Evolutionary conservation across 768 basidiomycete genomes (phyloP).

Genomic region (Coprinellus micaceus): DNA sequence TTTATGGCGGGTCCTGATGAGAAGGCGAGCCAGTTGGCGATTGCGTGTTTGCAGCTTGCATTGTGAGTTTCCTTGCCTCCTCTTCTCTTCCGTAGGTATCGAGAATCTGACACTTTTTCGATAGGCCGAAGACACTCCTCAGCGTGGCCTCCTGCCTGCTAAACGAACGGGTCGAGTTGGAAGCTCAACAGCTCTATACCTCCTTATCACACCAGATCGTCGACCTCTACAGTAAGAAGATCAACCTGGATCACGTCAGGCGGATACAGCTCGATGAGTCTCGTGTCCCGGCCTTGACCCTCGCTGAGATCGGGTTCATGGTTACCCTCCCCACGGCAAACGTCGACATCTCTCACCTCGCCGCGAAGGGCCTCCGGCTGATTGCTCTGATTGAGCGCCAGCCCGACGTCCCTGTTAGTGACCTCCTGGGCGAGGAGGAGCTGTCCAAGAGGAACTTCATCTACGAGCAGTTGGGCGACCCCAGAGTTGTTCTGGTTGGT

Average conservation of each 20-base stretch:
- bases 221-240: constrained; percentile 49
- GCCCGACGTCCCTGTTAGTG: constrained; percentile 50
- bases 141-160: constrained; percentile 58
- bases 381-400: constrained; percentile 66
- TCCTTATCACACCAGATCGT: constrained; percentile 57
- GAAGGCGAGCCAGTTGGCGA: constrained; percentile 31
- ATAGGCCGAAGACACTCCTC: constrained; percentile 41
- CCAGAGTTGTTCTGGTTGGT: constrained; percentile 67
- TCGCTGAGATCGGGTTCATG: constrained; percentile 71
- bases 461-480: constrained; percentile 79
- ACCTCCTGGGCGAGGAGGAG: constrained; percentile 54
- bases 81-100: constrained; percentile 9
- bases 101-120: constrained; percentile 11
- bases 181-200: constrained; percentile 68
- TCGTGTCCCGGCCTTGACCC: constrained; percentile 59
- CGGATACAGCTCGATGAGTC: constrained; percentile 47
- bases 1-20: constrained; percentile 41
- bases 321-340: constrained; percentile 70
- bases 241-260: constrained; percentile 47
- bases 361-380: constrained; percentile 65
- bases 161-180: constrained; percentile 53
- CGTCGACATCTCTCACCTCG: constrained; percentile 59
- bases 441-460: constrained; percentile 65
- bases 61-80: constrained; percentile 34
- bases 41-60: constrained; percentile 42